These are phyloP conservation scores for Rhodotorula sp. DNA, from an alignment of 1,284 basidiomycete genomes.

Conservation along the genomic window DNA sequence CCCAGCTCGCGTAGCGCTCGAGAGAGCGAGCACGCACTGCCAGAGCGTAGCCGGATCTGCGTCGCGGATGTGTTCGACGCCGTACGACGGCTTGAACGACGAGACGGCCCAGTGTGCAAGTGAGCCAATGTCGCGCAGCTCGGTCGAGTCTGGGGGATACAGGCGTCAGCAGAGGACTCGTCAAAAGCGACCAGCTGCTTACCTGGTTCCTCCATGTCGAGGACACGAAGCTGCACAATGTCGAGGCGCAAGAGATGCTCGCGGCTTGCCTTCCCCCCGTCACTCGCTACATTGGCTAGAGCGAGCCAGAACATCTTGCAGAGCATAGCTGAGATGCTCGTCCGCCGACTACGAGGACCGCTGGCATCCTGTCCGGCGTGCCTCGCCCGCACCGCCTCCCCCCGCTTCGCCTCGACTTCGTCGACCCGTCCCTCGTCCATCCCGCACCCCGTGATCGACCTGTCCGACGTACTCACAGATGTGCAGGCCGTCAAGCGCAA, in stretches of 20 bases:
- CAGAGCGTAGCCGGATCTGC: conserved; percentile 90
- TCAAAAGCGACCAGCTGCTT: accelerated
- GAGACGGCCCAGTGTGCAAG: conserved; percentile 96
- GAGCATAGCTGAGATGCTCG: background rate
- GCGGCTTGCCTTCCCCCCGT: background rate
- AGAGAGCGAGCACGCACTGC: conserved; percentile 70
- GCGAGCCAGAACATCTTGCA: background rate
- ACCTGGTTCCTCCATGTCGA: conserved; percentile 22
- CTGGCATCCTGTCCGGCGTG: background rate
- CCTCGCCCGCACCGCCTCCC: background rate
- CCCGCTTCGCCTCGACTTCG: conserved; percentile 21
- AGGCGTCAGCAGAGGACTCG: background rate
- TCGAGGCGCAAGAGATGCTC: background rate
- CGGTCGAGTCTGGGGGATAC: conserved; percentile 11
- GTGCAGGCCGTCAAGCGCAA: conserved; percentile 30
- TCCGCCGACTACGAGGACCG: background rate
- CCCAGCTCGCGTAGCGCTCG: background rate
- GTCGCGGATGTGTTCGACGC: conserved; percentile 86
- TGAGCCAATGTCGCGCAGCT: conserved; percentile 69
- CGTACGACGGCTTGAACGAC: conserved; percentile 94
- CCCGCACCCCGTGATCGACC: conserved; percentile 36
- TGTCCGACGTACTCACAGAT: conserved; percentile 25
- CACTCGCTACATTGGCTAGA: background rate
- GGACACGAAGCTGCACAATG: background rate
- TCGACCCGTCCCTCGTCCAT: conserved; percentile 27